phyloP scores from a whole-genome alignment of 768 basidiomycete species.

The Amanita muscaria region DNA sequence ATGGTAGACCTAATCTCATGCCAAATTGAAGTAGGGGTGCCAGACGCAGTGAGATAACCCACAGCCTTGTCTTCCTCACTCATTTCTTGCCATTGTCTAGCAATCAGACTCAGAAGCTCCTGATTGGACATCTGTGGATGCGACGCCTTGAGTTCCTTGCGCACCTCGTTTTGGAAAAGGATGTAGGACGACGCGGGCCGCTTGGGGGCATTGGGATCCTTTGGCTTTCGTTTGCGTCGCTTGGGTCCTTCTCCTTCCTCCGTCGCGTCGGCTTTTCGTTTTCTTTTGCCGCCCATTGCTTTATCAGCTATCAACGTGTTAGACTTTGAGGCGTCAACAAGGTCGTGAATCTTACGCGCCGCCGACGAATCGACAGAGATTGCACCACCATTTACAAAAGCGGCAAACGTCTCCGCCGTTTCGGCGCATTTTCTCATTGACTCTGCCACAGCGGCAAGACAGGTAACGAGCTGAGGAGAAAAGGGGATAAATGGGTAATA shows the following conservation, averaged over 20 bases:
- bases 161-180: constrained; percentile 87
- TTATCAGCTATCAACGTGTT: constrained; percentile 1
- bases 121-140: constrained; percentile 58
- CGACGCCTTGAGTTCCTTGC: constrained; percentile 58
- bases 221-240: constrained; percentile 59
- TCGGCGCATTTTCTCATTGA: constrained; percentile 55
- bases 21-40: constrained; percentile 2
- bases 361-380: constrained; percentile 16
- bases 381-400: constrained; percentile 31
- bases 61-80: constrained; percentile 66
- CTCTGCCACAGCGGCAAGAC: constrained; percentile 49
- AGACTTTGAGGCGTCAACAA: constrained; percentile 11
- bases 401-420: constrained; percentile 52
- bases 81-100: constrained; percentile 68
- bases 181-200: constrained; percentile 90
- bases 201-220: constrained; percentile 92
- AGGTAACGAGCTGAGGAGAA: constrained; percentile 35
- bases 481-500: constrained; percentile 11
- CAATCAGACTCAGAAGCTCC: constrained; percentile 65
- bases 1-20: constrained; percentile 45
- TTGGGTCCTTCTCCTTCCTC: constrained; percentile 34
- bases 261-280: constrained; percentile 43
- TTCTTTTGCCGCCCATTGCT: constrained; percentile 26
- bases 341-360: constrained; percentile 15
- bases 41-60: constrained; percentile 22